Conservation (phyloP, 495 filamentous ascomycete species). For the Neurospora pannonica region DNA sequence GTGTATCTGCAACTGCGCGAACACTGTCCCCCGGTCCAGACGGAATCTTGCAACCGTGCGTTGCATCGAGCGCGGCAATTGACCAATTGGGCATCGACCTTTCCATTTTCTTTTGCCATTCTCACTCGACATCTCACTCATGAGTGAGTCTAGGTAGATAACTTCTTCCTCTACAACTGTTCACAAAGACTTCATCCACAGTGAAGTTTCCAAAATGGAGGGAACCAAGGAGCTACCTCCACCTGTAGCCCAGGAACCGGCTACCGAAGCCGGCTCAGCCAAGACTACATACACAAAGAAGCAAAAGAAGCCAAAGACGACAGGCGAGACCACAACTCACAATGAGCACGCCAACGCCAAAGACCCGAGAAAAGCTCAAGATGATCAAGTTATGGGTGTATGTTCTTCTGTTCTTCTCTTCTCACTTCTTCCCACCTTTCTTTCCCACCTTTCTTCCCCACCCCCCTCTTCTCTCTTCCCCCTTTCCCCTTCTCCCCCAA, state of each 20-base stretch:
- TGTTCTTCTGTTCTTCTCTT: slow-evolving; percentile 18
- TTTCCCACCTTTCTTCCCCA: too few species aligned
- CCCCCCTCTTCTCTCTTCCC: too few species aligned
- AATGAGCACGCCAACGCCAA: neutral
- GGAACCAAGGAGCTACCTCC: neutral
- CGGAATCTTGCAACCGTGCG: neutral
- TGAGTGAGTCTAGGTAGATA: neutral
- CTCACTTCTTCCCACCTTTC: too few species aligned
- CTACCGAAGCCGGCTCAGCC: neutral
- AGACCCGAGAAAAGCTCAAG: slow-evolving; percentile 27
- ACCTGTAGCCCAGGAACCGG: neutral
- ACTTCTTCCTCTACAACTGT: neutral
- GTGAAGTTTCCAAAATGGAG: neutral
- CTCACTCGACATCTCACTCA: neutral
- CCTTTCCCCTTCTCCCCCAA: too few species aligned
- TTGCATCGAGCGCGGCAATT: neutral
- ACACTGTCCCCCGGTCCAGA: neutral
- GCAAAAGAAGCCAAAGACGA: neutral
- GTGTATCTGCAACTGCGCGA: neutral
- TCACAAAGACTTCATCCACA: neutral
- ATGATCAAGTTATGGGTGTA: slow-evolving; percentile 65
- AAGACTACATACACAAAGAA: neutral
- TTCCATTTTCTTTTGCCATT: neutral
- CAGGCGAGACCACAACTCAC: neutral
- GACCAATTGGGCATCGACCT: neutral